phyloP scores from a whole-genome alignment of 2,329 filamentous ascomycete genomes.

The Conoideocrella luteorostrata region DNA sequence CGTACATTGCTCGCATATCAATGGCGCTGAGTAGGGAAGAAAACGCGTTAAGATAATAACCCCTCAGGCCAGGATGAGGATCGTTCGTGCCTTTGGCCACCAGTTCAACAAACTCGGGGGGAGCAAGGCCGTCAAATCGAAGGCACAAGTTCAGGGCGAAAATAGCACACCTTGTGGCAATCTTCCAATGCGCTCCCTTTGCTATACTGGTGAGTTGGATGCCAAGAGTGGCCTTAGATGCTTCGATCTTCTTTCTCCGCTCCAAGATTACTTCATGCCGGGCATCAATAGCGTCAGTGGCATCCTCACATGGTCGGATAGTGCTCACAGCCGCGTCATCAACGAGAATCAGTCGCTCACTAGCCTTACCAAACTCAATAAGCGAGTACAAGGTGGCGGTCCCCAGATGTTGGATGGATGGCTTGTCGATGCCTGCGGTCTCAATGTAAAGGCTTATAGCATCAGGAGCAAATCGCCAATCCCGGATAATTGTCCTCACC shows the following conservation, averaged over 20 bases:
- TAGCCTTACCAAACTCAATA: constrained; percentile 83
- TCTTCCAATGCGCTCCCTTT: constrained; percentile 88
- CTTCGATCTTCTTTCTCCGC: constrained; percentile 71
- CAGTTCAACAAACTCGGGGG: constrained; percentile 74
- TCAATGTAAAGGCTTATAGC: constrained; percentile 85
- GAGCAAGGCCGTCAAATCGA: constrained; percentile 83
- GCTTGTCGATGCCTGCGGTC: constrained; percentile 84
- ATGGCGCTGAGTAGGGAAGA: constrained; percentile 73
- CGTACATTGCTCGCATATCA: constrained; percentile 78
- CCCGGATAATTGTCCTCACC: constrained; percentile 77
- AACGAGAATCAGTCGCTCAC: constrained; percentile 80
- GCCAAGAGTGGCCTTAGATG: constrained; percentile 73
- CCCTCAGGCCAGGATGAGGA: constrained; percentile 77
- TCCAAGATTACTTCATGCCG: constrained; percentile 67
- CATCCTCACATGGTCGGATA: constrained; percentile 64
- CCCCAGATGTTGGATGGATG: constrained; percentile 87
- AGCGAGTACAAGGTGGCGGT: constrained; percentile 76
- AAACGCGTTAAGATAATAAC: constrained; percentile 75
- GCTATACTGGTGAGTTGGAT: constrained; percentile 74
- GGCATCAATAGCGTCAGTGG: constrained; percentile 48
- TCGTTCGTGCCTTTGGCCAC: constrained; percentile 80
- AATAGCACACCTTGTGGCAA: constrained; percentile 80
- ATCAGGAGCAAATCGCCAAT: constrained; percentile 93
- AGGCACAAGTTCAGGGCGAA: constrained; percentile 88
- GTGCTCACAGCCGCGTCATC: constrained; percentile 63